A percentile compares a stretch with the other conserved stretches of the same genome.
phyloP scores from a whole-genome alignment of 2,329 filamentous ascomycete genomes.

The Nannizziopsis arthrosporioides region DNA sequence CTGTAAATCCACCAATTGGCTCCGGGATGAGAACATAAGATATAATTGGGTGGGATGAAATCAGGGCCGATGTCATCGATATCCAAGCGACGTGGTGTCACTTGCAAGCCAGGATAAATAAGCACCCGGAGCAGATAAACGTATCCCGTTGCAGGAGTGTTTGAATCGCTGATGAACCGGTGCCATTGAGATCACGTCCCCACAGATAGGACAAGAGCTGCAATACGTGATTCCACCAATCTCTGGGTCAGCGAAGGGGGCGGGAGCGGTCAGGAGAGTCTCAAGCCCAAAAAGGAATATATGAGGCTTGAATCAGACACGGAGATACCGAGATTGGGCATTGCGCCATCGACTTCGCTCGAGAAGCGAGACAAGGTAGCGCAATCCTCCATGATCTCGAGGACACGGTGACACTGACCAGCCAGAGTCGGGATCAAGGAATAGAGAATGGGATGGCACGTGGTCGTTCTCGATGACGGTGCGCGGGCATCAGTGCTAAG shows the following conservation, averaged over 20 bases:
- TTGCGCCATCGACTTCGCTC: neutral
- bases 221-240: constrained; percentile 4
- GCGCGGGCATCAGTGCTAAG: neutral
- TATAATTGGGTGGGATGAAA: no score
- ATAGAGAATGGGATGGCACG: constrained; percentile 3
- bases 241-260: no score
- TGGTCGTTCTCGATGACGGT: constrained; percentile 6
- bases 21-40: no score
- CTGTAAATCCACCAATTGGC: no score
- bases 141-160: neutral
- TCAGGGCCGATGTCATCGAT: no score
- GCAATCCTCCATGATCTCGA: constrained; percentile 1
- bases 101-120: neutral
- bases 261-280: constrained; percentile 1
- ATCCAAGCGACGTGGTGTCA: neutral
- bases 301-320: neutral
- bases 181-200: neutral
- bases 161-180: neutral
- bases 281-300: neutral
- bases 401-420: neutral
- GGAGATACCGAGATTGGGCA: constrained; percentile 1
- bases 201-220: neutral
- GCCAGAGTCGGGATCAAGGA: constrained; percentile 4
- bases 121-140: neutral
- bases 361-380: neutral